Evolutionary conservation across 345 rosid species (phyloP).

Genomic region (Geranium brycei): DNA sequence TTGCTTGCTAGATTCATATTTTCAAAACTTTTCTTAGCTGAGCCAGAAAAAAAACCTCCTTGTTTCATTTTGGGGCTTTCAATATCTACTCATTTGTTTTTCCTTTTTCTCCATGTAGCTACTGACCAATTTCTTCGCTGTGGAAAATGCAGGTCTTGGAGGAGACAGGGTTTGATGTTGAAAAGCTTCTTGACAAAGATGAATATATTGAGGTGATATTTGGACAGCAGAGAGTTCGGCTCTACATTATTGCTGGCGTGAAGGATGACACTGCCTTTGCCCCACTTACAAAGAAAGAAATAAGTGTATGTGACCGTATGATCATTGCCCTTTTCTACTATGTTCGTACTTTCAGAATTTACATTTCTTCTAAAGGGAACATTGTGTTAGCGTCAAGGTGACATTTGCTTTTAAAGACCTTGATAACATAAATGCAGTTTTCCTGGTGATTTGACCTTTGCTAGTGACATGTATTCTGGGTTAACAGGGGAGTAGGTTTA

Average conservation of each 20-base stretch:
- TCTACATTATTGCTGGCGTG: slow-evolving; percentile 84
- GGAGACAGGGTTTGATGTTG: slow-evolving; percentile 91
- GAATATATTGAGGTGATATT: slow-evolving; percentile 70
- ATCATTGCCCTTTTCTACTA: not conserved
- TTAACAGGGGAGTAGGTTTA: not conserved
- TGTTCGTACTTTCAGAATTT: not conserved
- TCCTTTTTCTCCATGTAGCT: not conserved
- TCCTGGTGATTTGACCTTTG: not conserved
- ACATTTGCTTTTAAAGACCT: too few species aligned
- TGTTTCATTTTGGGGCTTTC: not conserved
- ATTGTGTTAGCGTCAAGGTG: too few species aligned
- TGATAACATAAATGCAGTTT: too few species aligned
- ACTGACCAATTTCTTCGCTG: not conserved
- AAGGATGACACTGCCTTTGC: slow-evolving; percentile 85
- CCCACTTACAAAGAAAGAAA: slow-evolving; percentile 94
- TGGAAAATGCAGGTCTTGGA: slow-evolving; percentile 58
- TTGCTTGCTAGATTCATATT: not conserved
- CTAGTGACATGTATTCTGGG: not conserved
- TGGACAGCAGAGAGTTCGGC: slow-evolving; percentile 95
- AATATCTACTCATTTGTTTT: too few species aligned
- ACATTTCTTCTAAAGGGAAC: not conserved
- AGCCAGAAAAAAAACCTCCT: not conserved
- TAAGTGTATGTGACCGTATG: slow-evolving; percentile 53
- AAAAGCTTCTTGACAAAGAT: slow-evolving; percentile 65
- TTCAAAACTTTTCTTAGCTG: not conserved